Evolutionary conservation across 805 yeast genomes (phyloP).

Genomic region (Wickerhamiella spandovensis): DNA sequence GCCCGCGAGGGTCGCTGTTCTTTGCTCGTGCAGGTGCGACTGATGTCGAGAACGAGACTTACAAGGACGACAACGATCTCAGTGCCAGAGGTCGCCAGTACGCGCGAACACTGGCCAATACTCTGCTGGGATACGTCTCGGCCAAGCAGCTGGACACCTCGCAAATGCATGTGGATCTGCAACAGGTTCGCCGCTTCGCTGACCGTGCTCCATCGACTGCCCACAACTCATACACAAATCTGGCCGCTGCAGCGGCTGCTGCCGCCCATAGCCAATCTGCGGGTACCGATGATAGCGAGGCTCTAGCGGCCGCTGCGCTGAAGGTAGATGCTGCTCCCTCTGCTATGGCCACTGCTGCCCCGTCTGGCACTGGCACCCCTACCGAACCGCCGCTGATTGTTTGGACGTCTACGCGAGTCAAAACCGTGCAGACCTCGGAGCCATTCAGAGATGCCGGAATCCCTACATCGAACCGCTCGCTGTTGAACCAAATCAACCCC

Average conservation of each 20-base stretch:
- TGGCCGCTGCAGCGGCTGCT: neutral
- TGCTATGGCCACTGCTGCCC: neutral
- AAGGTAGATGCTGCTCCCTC: neutral
- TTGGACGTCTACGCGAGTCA: constrained; percentile 88
- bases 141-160: constrained; percentile 14
- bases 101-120: constrained; percentile 47
- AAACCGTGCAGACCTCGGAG: constrained; percentile 70
- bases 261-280: neutral
- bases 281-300: neutral
- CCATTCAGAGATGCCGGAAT: constrained; percentile 51
- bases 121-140: constrained; percentile 33
- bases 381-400: constrained; percentile 39
- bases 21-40: constrained; percentile 47
- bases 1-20: constrained; percentile 79
- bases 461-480: constrained; percentile 60
- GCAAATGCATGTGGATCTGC: constrained; percentile 11
- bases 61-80: constrained; percentile 67
- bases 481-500: constrained; percentile 77
- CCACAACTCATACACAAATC: neutral
- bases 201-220: constrained; percentile 3
- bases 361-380: constrained; percentile 4
- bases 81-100: constrained; percentile 58
- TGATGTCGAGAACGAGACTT: constrained; percentile 40
- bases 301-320: neutral
- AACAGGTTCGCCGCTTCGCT: constrained; percentile 11